Percentiles rank a stretch among this genome's conserved stretches.
Conservation (phyloP, 2,329 filamentous ascomycete species). For the Monilinia aucupariae region DNA sequence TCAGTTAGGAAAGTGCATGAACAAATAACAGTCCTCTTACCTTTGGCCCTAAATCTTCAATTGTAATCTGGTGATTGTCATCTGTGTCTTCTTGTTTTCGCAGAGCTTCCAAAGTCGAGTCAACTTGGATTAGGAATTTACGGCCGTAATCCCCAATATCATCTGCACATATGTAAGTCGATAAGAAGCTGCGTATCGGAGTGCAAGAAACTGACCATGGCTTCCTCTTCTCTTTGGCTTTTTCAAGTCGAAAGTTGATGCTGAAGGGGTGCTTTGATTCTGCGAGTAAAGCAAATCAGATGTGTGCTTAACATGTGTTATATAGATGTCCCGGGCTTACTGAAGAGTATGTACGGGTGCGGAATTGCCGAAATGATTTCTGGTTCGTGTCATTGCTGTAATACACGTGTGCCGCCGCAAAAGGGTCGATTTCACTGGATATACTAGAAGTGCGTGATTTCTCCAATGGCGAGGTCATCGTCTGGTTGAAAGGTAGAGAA, state of each 20-base stretch:
- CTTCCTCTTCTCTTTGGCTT: constrained; percentile 32
- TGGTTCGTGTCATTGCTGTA: constrained; percentile 30
- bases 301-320: constrained; percentile 11
- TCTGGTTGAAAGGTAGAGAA: neutral
- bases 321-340: constrained; percentile 21
- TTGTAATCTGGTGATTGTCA: constrained; percentile 92
- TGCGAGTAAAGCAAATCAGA: constrained; percentile 11
- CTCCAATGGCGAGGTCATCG: constrained; percentile 26
- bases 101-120: constrained; percentile 72
- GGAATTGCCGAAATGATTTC: constrained; percentile 28
- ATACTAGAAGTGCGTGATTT: constrained; percentile 22
- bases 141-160: constrained; percentile 64
- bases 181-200: neutral
- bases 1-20: neutral
- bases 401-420: constrained; percentile 32
- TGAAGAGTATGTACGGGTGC: constrained; percentile 33
- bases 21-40: constrained; percentile 38
- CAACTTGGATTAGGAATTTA: constrained; percentile 81
- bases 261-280: constrained; percentile 25
- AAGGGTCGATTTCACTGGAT: constrained; percentile 32
- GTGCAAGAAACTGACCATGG: constrained; percentile 29
- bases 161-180: constrained; percentile 48
- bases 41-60: constrained; percentile 92
- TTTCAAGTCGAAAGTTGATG: constrained; percentile 23
- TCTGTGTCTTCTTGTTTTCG: constrained; percentile 88